Percentiles rank a stretch among this genome's conserved stretches.
phyloP scores from a whole-genome alignment of 2,329 filamentous ascomycete species.

The Trichothecium roseum region DNA sequence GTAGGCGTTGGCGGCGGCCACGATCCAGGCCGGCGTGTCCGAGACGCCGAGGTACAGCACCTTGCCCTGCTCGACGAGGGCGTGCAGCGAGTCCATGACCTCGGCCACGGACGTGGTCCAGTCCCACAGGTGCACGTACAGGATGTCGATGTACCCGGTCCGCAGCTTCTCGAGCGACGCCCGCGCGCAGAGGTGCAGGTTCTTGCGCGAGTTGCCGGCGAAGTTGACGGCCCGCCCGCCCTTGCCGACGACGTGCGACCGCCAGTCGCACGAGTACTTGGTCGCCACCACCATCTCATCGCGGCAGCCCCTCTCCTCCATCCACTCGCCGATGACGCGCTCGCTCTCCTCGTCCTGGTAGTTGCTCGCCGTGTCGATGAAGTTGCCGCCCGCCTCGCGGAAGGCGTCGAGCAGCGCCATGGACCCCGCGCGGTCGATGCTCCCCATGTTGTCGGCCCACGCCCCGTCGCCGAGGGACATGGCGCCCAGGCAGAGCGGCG shows the following conservation, averaged over 20 bases:
- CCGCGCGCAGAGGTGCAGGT: conserved; percentile 24
- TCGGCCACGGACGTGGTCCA: conserved; percentile 12
- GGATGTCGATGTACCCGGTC: conserved; percentile 20
- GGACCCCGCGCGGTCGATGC: conserved; percentile 38
- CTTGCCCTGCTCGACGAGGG: conserved; percentile 14
- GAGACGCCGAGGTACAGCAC: conserved; percentile 17
- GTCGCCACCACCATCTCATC: conserved; percentile 36
- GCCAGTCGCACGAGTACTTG: conserved; percentile 33
- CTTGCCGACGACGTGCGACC: conserved; percentile 16
- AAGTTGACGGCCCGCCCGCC: conserved; percentile 21
- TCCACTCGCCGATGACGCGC: conserved; percentile 39
- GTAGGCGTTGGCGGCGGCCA: conserved; percentile 14
- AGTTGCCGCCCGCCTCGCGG: conserved; percentile 45
- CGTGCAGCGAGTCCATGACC: conserved; percentile 15
- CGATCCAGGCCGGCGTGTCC: conserved; percentile 17
- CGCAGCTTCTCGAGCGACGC: conserved; percentile 28
- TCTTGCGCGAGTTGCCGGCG: conserved; percentile 25
- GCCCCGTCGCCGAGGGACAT: conserved; percentile 32
- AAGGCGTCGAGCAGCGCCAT: conserved; percentile 47
- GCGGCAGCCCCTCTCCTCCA: conserved; percentile 27
- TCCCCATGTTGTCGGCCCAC: conserved; percentile 31
- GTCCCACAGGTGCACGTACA: conserved; percentile 19
- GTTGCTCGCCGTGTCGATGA: conserved; percentile 45
- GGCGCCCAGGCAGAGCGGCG: conserved; percentile 31
- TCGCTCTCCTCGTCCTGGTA: conserved; percentile 41